Base-by-base conservation (phyloP, 352 stramenopile genomes). In the Pythium angustatum region DNA sequence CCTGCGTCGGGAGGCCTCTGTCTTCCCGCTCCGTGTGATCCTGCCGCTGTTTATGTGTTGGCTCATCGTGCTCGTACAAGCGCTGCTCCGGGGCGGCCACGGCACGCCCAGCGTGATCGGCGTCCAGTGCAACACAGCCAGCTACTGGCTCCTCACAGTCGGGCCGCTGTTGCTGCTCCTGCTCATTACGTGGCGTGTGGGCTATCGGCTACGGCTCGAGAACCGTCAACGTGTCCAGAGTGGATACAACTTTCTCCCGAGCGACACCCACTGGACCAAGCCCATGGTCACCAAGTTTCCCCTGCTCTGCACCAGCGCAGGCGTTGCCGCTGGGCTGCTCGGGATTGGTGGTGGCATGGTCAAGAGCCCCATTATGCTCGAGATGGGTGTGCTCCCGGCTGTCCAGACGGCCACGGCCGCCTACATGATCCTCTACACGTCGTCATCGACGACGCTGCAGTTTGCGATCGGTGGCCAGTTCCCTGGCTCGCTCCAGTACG, bases 261-360 rank as follows among this genome's bases (percentile, higher is more conserved):
- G 96, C 22, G 97, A 99, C 69, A 94, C 98, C 22, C 79, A 97
- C 77, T 99, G 96, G 96, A 93, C 96, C 57, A 76, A 72, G 33
- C 68, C 64, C 17, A 79, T 82, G 2, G 96, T 95, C 2, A 72
- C 98, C 33, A 71, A 96, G 17, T 99, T 99, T 76, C 97, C 97
- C 2, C 55, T 79, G 1, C 79, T 98, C 64, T 99, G 95, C 54
- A 88, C 89, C 24, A 76, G 98, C 19, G 96, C 96, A 2, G 97
- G 97, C 19, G 83, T 99, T 34, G 94, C 94, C 64, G 96, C 96
- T 22, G 96, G 96, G 9, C 79, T 99, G 47, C 92, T 99, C 60
- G 97, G 97, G 19, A 93, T 99, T 26, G 97, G 96, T 40, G 97
- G 96, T 40, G 97, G 98, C 28, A 98, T 99, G 75, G 93, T 99